A percentile compares a stretch with the other conserved stretches of the same genome.
Conservation (phyloP, 768 basidiomycete genomes). For the Kwoniella botswanensis region DNA sequence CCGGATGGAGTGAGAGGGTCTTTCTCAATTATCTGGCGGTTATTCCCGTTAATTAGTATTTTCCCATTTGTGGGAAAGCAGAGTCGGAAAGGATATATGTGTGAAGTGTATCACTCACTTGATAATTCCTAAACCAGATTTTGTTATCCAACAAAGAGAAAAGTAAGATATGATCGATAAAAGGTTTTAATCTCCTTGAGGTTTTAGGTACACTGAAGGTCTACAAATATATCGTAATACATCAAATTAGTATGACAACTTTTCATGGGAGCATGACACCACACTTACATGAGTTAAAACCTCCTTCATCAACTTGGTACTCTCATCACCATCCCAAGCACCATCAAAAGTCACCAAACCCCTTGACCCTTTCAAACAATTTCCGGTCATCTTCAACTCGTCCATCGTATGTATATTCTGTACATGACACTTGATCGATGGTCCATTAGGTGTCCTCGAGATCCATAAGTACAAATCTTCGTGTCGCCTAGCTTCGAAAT, state of each 20-base stretch:
- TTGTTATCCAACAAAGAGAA: constrained; percentile 95
- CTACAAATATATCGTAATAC: constrained; percentile 61
- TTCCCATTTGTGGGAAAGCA: background rate
- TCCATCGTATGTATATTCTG: constrained; percentile 99
- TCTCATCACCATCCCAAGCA: constrained; percentile 84
- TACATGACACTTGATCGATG: constrained; percentile 95
- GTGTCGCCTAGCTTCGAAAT: constrained; percentile 94
- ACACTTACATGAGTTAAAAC: constrained; percentile 61
- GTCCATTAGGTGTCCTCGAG: constrained; percentile 95
- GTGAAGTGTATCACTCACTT: constrained; percentile 64
- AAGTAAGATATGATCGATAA: constrained; percentile 95
- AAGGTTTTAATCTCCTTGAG: constrained; percentile 91
- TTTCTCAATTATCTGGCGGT: constrained; percentile 84
- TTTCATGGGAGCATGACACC: background rate
- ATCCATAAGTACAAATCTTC: constrained; percentile 98
- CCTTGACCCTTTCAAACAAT: constrained; percentile 93
- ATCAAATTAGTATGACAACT: background rate
- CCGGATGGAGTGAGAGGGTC: constrained; percentile 86
- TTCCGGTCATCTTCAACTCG: constrained; percentile 98
- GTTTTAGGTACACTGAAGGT: constrained; percentile 92
- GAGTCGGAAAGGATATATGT: too few relatives aligned
- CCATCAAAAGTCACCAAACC: constrained; percentile 92
- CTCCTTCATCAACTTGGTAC: constrained; percentile 86
- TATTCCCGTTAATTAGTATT: background rate
- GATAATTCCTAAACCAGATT: constrained; percentile 99